Evolutionary conservation across 345 rosid genomes (phyloP), one percentile per base, ranked within the genome.

Genomic region (Theobroma cacao): DNA sequence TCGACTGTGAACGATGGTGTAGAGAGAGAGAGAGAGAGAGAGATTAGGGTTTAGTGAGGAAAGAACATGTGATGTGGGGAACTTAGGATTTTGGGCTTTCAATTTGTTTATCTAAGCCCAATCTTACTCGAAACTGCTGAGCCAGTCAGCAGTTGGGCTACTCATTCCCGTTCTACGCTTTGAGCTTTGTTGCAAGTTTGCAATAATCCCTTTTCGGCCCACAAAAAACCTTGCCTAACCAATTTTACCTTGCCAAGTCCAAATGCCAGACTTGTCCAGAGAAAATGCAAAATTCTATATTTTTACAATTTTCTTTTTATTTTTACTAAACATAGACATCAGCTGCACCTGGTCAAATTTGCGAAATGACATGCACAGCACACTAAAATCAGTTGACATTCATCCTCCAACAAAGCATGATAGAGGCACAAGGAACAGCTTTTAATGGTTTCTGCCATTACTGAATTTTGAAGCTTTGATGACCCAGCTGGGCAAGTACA

Each of bases 21-120:
- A n/a, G n/a, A 7, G 64, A 50, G 30, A 10, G 56, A 33, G 52
- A 41, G 15, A 31, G 11, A 28, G 30, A 34, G 18, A 6, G 73
- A 78, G 38, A 74, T 33, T 81, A 89, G 89, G 92, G 90, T 89
- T 87, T 53, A 20, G 7, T 12, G 33, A 30, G 30, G 56, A 26
- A 17, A 69, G 56, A 26, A 18, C 58, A 28, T 28, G 20, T 30
- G n/a, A n/a, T n/a, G n/a, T n/a, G n/a, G n/a, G n/a, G n/a, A n/a
- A n/a, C n/a, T n/a, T 28, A 3, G 4, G 15, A 47, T 28, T 28
- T 47, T 47, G 9, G 74, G 58, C 26, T 17, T 47, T 47, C 26
- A 69, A 69, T 69, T 26, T n/a, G 70, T 36, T 64, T 26, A 6
- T 70, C 5, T 75, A 15, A 17, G 24, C 62, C 55, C 30, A 50